phyloP scores from a whole-genome alignment of 352 stramenopile genomes.

The Phytophthora hybrid region DNA sequence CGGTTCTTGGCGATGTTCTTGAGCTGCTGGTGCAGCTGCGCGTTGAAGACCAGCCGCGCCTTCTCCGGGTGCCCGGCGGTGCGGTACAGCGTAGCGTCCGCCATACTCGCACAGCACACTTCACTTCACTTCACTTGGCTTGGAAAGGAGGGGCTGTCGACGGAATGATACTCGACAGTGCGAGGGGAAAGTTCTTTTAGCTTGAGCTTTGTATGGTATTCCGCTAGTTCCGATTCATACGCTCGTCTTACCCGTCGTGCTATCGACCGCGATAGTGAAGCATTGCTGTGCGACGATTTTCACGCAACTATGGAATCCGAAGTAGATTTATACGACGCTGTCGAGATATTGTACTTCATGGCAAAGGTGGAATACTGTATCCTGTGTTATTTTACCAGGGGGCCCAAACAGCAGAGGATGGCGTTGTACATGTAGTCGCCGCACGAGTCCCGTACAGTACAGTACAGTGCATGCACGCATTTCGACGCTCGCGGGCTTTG shows the following conservation, averaged over 20 bases:
- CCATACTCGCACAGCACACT: slow-evolving; percentile 18
- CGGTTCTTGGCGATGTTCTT: slow-evolving; percentile 70
- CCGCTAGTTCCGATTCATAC: not conserved
- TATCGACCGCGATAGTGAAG: not conserved
- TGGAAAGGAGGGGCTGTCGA: not conserved
- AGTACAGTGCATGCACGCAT: not conserved
- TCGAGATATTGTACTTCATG: too few relatives aligned
- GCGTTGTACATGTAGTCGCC: too few relatives aligned
- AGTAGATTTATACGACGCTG: too few relatives aligned
- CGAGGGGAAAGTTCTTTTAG: not conserved
- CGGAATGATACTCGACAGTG: slow-evolving; percentile 20
- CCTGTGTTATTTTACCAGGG: too few relatives aligned
- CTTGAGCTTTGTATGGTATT: slow-evolving; percentile 29
- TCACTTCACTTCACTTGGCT: not conserved
- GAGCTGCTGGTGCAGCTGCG: slow-evolving; percentile 78
- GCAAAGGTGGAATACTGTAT: too few relatives aligned
- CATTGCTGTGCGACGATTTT: too few relatives aligned
- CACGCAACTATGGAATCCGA: too few relatives aligned
- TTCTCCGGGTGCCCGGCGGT: slow-evolving; percentile 57
- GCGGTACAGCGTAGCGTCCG: slow-evolving; percentile 59
- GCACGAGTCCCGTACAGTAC: too few relatives aligned
- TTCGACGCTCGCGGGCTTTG: not conserved
- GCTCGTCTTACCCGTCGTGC: not conserved
- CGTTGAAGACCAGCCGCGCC: slow-evolving; percentile 73
- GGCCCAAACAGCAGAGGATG: too few relatives aligned